Conservation (phyloP, 306 rosid species). For the Gastrolobium villosum region DNA sequence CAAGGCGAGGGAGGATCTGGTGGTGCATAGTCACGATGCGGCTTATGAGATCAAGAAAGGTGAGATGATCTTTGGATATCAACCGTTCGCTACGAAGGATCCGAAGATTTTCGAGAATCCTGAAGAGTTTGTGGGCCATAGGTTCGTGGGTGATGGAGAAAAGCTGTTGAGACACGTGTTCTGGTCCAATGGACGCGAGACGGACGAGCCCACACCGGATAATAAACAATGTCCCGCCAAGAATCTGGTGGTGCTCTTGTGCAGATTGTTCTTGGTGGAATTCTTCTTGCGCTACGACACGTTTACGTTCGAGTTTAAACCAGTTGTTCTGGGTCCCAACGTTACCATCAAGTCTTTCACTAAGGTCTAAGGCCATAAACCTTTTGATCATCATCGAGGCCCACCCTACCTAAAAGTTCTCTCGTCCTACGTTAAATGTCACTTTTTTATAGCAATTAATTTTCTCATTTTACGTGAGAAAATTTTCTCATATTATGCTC, state of each 20-base stretch:
- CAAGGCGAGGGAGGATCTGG: slow-evolving; percentile 69
- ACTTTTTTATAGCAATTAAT: too few species aligned
- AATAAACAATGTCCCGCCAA: slow-evolving; percentile 71
- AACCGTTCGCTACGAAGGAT: slow-evolving; percentile 77
- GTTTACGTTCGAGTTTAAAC: slow-evolving; percentile 51
- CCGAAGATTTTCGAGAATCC: slow-evolving; percentile 60
- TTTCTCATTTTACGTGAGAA: too few species aligned
- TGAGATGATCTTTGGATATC: slow-evolving; percentile 80
- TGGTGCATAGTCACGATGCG: slow-evolving; percentile 66
- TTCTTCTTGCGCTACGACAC: slow-evolving; percentile 70
- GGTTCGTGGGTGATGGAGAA: slow-evolving; percentile 56
- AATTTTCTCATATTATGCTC: too few species aligned
- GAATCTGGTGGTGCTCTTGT: slow-evolving; percentile 62
- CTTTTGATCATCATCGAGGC: neutral
- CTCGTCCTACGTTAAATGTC: too few species aligned
- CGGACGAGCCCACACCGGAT: slow-evolving; percentile 59
- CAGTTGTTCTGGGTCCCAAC: slow-evolving; percentile 49
- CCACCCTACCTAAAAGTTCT: neutral
- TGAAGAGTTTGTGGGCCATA: slow-evolving; percentile 59
- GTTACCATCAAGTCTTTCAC: slow-evolving; percentile 59
- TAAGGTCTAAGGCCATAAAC: slow-evolving; percentile 57
- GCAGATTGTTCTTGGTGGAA: slow-evolving; percentile 69
- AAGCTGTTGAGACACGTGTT: slow-evolving; percentile 60
- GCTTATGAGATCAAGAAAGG: slow-evolving; percentile 74
- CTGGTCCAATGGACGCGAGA: slow-evolving; percentile 77